These are phyloP conservation scores for Aspergillus neotritici DNA, from an alignment of 2,329 filamentous ascomycete species.

Conservation along the genomic window DNA sequence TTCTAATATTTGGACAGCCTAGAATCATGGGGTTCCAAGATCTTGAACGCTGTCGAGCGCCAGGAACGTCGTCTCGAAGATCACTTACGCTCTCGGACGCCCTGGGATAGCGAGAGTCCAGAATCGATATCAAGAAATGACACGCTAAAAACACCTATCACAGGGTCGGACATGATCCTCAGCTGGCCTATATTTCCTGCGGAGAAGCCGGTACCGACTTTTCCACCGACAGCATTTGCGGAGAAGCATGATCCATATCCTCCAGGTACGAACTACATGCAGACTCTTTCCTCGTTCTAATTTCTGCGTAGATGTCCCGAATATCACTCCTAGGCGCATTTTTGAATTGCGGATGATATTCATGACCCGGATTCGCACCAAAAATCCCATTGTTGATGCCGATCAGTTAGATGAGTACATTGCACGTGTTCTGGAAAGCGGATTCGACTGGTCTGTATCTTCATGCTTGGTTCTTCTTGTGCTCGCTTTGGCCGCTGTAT, in stretches of 20 bases:
- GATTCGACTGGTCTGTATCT: constrained; percentile 20
- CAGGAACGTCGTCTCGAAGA: constrained; percentile 18
- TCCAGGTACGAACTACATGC: constrained; percentile 3
- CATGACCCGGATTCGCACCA: constrained; percentile 21
- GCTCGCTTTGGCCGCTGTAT: constrained; percentile 21
- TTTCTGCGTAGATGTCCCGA: constrained; percentile 8
- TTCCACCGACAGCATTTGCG: constrained; percentile 17
- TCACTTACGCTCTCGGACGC: not conserved
- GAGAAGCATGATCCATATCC: constrained; percentile 17
- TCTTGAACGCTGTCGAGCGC: constrained; percentile 20
- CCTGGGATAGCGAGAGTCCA: constrained; percentile 4
- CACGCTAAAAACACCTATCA: constrained; percentile 21
- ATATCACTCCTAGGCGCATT: constrained; percentile 15
- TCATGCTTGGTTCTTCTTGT: constrained; percentile 20
- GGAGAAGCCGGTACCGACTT: constrained; percentile 20
- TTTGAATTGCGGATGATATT: constrained; percentile 21
- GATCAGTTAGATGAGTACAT: constrained; percentile 20
- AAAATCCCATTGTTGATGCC: constrained; percentile 21
- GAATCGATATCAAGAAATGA: constrained; percentile 23
- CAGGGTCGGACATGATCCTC: constrained; percentile 24
- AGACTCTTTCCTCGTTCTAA: constrained; percentile 6
- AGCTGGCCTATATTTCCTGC: constrained; percentile 21
- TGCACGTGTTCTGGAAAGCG: constrained; percentile 17
- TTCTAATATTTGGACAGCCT: constrained; percentile 10
- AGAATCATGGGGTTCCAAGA: constrained; percentile 19